These are phyloP conservation scores for Chiua virens DNA, from an alignment of 768 basidiomycete genomes.

Conservation along the genomic window DNA sequence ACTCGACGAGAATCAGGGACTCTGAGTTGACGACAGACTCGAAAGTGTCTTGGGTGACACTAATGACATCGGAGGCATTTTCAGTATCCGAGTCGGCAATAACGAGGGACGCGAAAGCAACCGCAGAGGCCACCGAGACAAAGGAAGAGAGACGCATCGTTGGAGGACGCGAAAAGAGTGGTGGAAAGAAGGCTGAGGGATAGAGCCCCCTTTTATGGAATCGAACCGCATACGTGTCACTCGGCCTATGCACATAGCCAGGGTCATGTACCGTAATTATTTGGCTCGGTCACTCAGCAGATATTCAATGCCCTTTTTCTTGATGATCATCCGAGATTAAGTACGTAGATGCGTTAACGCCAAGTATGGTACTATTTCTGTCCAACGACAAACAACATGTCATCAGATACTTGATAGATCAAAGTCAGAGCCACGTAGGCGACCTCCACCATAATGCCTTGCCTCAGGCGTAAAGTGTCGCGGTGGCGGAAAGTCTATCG, in stretches of 20 bases:
- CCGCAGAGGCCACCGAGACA: conserved; percentile 51
- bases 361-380: not conserved
- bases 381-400: not conserved
- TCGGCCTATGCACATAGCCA: not conserved
- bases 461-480: conserved; percentile 52
- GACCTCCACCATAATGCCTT: conserved; percentile 65
- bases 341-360: not conserved
- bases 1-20: conserved; percentile 86
- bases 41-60: conserved; percentile 69
- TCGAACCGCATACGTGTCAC: conserved; percentile 33
- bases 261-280: too few relatives aligned
- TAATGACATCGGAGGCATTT: conserved; percentile 72
- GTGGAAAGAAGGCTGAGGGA: not conserved
- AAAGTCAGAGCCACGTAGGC: conserved; percentile 70
- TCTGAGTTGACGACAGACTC: conserved; percentile 63
- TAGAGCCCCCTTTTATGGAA: conserved; percentile 21
- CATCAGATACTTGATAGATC: conserved; percentile 43
- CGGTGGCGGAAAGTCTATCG: conserved; percentile 77
- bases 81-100: conserved; percentile 45
- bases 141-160: conserved; percentile 64
- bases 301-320: too few relatives aligned
- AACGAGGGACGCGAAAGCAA: conserved; percentile 54
- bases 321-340: not conserved
- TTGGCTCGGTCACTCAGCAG: too few relatives aligned
- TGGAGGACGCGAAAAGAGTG: conserved; percentile 23